Evolutionary conservation across 2,329 filamentous ascomycete genomes (phyloP), one percentile per base, ranked within the genome.

Genomic region (Talaromyces marneffei): DNA sequence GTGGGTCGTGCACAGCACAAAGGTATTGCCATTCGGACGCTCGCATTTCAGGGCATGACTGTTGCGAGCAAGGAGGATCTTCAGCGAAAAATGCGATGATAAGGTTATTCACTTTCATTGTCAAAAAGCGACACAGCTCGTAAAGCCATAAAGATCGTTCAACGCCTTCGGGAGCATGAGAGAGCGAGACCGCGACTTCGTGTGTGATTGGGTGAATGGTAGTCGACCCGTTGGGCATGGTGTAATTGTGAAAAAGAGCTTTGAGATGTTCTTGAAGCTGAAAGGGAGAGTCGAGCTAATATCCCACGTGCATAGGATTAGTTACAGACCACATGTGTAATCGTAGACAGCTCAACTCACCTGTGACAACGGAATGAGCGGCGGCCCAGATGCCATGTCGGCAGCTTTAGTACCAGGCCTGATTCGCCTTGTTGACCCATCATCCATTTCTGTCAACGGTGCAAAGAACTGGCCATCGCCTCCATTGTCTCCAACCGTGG

Each of bases 21-120:
- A 99, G 85, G 71, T 97, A 99, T 78, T 99, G 94, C 94, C 94
- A 99, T 79, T 99, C 93, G 31, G 90, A 94, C 2, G 94, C 94
- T 71, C 94, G 92, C 94, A 99, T 99, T 78, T 99, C 94, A 33
- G 92, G 92, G 71, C 94, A 99, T 1, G 94, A 97, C 65, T 83
- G 82, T 14, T 90, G 85, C 63, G 91, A 96, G 78, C 94, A 99
- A 2, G 93, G 88, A 6, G 93, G 93, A 46, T 82, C 83, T 76
- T 97, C 94, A 72, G 92, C 90, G 69, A 99, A 91, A 70, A 99
- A 93, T 65, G 91, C 91, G 62, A 96, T 87, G 66, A 97, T 90
- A 60, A 99, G 85, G 65, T 87, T 87, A 79, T 99, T 99, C 74
- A 91, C 93, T 77, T 97, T 92, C 66, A 93, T 89, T 58, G 93